Evolutionary conservation across 495 filamentous ascomycete genomes (phyloP).

Genomic region (Pyronema domesticum): DNA sequence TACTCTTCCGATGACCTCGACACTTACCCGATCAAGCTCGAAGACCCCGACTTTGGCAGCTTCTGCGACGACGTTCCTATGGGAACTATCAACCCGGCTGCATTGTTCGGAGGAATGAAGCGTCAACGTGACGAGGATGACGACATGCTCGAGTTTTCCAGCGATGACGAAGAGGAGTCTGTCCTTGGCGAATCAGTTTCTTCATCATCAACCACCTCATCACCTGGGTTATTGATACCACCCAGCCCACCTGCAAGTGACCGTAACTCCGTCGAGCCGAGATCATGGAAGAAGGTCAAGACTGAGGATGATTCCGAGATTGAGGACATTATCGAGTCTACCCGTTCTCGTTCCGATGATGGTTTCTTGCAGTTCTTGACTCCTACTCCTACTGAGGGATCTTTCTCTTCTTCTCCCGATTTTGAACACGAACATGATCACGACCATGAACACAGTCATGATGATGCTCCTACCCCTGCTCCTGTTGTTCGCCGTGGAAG

Average conservation of each 20-base stretch:
- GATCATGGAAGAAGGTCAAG: constrained; percentile 47
- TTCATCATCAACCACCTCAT: neutral
- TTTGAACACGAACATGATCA: constrained; percentile 2
- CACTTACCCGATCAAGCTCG: constrained; percentile 27
- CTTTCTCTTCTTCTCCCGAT: constrained; percentile 28
- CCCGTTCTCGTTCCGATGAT: constrained; percentile 21
- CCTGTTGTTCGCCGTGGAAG: constrained; percentile 83
- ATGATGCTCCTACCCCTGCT: constrained; percentile 22
- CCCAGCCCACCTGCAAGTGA: constrained; percentile 32
- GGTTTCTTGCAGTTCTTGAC: constrained; percentile 9
- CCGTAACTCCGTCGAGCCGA: constrained; percentile 23
- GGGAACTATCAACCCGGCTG: constrained; percentile 35
- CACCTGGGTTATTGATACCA: constrained; percentile 14
- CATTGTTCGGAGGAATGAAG: constrained; percentile 49
- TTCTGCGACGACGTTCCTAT: constrained; percentile 43
- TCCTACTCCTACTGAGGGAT: constrained; percentile 24
- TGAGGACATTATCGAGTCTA: constrained; percentile 24
- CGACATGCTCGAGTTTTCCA: constrained; percentile 41
- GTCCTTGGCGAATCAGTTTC: constrained; percentile 23
- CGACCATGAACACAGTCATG: constrained; percentile 22
- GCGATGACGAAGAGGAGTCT: constrained; percentile 40
- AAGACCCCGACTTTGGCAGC: constrained; percentile 36
- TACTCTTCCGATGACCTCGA: constrained; percentile 45
- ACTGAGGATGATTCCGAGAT: constrained; percentile 26
- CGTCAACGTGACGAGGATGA: constrained; percentile 44